A percentile compares a stretch with the other conserved stretches of the same genome.
Conservation (phyloP, 306 rosid genomes). For the Prunus dulcis region DNA sequence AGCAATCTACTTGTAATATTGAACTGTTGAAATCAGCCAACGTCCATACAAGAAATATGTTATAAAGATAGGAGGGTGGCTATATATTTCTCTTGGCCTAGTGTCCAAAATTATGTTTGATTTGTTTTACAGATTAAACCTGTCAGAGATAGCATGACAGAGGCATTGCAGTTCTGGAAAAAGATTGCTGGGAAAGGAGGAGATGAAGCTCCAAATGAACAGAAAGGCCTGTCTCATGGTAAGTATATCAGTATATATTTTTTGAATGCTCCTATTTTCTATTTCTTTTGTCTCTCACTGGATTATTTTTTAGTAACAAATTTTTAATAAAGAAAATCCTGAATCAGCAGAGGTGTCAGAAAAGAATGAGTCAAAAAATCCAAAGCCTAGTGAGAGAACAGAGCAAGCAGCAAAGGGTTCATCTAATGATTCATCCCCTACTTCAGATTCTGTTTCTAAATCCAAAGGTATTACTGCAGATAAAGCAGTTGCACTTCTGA, state of each 20-base stretch:
- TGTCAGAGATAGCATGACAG: constrained; percentile 88
- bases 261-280: background rate
- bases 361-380: constrained; percentile 41
- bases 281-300: constrained; percentile 21
- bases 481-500: constrained; percentile 80
- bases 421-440: constrained; percentile 48
- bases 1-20: background rate
- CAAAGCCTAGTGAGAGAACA: constrained; percentile 42
- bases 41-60: background rate
- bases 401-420: constrained; percentile 52
- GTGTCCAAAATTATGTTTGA: background rate
- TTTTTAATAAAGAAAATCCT: constrained; percentile 47
- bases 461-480: constrained; percentile 61
- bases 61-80: background rate
- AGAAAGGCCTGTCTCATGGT: constrained; percentile 54
- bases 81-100: background rate
- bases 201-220: constrained; percentile 56
- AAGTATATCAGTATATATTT: constrained; percentile 23
- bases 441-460: constrained; percentile 47
- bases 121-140: constrained; percentile 77
- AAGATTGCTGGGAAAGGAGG: constrained; percentile 64
- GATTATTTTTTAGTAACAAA: constrained; percentile 6
- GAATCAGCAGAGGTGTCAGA: constrained; percentile 40
- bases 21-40: background rate
- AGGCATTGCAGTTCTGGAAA: constrained; percentile 91